A percentile compares a stretch with the other conserved stretches of the same genome.
Evolutionary conservation across 192 early-diverging fungal species (phyloP).

Genomic region (Rhizophagus clarus): DNA sequence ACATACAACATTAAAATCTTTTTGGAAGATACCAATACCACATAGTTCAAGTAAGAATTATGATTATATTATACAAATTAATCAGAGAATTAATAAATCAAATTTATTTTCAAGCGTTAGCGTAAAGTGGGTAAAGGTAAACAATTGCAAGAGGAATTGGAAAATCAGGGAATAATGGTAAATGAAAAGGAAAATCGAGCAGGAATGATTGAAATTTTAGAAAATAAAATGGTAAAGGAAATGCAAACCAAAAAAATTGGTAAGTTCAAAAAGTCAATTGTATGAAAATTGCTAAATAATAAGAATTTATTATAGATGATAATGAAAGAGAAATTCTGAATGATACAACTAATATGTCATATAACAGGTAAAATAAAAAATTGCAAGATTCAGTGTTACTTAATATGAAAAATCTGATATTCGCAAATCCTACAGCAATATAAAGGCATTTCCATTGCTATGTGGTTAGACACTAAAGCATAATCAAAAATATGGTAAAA

Average conservation of each 20-base stretch:
- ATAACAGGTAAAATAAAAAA: background rate
- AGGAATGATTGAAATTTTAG: too few species aligned
- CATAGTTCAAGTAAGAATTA: background rate
- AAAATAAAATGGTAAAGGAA: background rate
- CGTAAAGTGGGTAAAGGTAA: too few species aligned
- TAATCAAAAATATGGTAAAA: background rate
- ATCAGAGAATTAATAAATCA: too few species aligned
- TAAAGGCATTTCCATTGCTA: background rate
- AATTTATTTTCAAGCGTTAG: too few species aligned
- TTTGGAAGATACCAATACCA: slow-evolving; percentile 2
- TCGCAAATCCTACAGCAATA: background rate
- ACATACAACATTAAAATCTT: background rate
- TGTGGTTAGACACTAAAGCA: background rate
- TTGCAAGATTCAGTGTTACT: background rate
- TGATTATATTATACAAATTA: too few species aligned
- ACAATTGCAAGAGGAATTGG: too few species aligned
- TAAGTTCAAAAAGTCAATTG: background rate
- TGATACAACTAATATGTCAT: background rate
- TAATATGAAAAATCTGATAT: background rate
- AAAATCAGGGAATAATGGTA: too few species aligned
- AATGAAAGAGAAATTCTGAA: background rate
- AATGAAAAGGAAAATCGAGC: too few species aligned
- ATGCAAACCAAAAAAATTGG: background rate
- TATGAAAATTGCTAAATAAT: background rate
- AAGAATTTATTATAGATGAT: background rate